A percentile compares a stretch with the other conserved stretches of the same genome.
These are phyloP conservation scores for Simplicillium aogashimaense DNA, from an alignment of 2,329 filamentous ascomycete species.

Conservation along the genomic window DNA sequence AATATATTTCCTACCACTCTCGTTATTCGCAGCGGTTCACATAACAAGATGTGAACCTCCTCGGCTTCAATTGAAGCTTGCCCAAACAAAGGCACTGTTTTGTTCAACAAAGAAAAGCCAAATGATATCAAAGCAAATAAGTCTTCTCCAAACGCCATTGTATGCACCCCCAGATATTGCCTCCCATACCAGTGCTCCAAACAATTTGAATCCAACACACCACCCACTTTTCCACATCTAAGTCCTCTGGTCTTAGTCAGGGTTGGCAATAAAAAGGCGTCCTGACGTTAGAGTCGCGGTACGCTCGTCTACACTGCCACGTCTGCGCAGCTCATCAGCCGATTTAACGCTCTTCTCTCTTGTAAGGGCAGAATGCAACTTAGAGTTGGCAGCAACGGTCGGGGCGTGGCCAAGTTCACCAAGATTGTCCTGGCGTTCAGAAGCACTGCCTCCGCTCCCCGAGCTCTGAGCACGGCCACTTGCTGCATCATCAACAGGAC, in stretches of 20 bases:
- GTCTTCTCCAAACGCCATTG: too few relatives aligned
- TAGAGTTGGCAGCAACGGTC: conserved; percentile 47
- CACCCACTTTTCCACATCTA: too few relatives aligned
- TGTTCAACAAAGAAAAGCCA: too few relatives aligned
- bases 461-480: conserved; percentile 41
- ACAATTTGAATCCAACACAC: too few relatives aligned
- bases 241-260: conserved; percentile 40
- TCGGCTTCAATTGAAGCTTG: too few relatives aligned
- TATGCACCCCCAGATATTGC: too few relatives aligned
- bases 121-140: too few relatives aligned
- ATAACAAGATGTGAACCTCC: too few relatives aligned
- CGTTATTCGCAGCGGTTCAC: too few relatives aligned
- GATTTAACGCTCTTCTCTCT: conserved; percentile 58
- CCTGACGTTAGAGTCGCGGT: conserved; percentile 65
- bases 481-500: conserved; percentile 27
- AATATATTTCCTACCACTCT: too few relatives aligned
- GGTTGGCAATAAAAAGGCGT: conserved; percentile 78
- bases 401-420: conserved; percentile 41
- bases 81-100: too few relatives aligned
- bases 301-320: conserved; percentile 77
- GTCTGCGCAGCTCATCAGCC: conserved; percentile 61
- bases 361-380: conserved; percentile 45
- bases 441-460: conserved; percentile 42
- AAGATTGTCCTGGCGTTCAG: conserved; percentile 49
- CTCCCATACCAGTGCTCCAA: too few relatives aligned